Evolutionary conservation across 2,329 filamentous ascomycete genomes (phyloP), one percentile per base, ranked within the genome.

Genomic region (Neoscytalidium dimidiatum): DNA sequence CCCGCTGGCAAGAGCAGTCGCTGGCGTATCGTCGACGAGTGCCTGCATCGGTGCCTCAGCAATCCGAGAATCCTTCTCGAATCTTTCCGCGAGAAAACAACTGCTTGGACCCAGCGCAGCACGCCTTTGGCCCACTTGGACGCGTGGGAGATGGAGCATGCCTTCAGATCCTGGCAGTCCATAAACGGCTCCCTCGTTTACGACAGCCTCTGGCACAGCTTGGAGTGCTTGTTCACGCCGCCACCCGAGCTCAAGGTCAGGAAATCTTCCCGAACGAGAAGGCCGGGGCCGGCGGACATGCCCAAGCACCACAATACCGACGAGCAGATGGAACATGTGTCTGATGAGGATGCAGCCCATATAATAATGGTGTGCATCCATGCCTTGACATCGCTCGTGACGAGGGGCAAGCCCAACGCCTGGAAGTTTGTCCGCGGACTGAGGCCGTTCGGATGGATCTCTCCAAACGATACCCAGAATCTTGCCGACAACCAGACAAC

Each of bases 351-450:
- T 60, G 77, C 77, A 23, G 77, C 76, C 43, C 78, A 80, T 57
- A 73, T 81, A 5, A 71, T 77, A 33, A 75, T 79, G 67, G 72
- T 81, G 43, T 77, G 77, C 48, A 73, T 81, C 13, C 75, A 80
- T 61, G 77, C 77, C 38, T 66, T 81, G 67, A 77, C 74, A 0
- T 75, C 76, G 1, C 69, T 69, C 11, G 71, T 79, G 9, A 71
- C 74, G 2, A 63, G 69, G 21, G 74, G 72, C 26, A 60, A 60
- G n/a, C 56, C 56, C 13, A 60, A 60, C 17, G 56, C 56, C 4
- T 21, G 72, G 56, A 60, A 60, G 28, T 60, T 60, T 23, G 56
- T 60, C 28, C 38, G 56, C 23, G 56, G 56, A 3, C 41, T 60
- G 28, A 26, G 56, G 14, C 56, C 56, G 8, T 60, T 60, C 33